Evolutionary conservation across 768 basidiomycete species (phyloP), one percentile per base, ranked within the genome.

Genomic region (Scleroderma citrinum): DNA sequence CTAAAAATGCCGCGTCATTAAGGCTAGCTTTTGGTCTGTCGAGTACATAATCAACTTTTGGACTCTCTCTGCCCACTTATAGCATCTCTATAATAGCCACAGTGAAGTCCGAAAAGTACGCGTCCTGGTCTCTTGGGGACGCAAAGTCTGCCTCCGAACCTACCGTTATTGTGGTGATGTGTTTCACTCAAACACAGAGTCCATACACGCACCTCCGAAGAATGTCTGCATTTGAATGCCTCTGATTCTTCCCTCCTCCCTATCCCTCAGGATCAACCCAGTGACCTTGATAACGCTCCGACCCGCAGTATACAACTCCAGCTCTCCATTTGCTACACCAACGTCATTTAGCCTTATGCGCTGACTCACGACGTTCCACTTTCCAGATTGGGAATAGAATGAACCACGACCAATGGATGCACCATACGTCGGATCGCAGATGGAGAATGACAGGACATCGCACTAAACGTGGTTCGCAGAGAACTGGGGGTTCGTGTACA

Each of bases 161-260:
- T 76, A 59, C 36, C 51, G 58, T 24, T 39, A 40, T 20, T 21
- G n/a, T 35, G 34, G 34, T 6, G 34, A 3, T 35, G 12, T 35
- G 4, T 14, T 48, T 56, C 62, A 67, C 76, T 51, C 76, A 65
- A 49, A 47, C 37, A 49, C 5, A 16, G 26, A 26, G 51, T 21
- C 17, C 41, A 43, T 29, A 44, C 30, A 66, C 70, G 52, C 59
- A 76, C 80, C 83, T 42, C 85, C 85, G 55, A 89, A 87, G 76
- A 87, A 87, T n/a, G 85, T 83, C 68, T 87, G 82, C 73, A 82
- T 64, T 59, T 80, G 80, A 49, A 85, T 77, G 19, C 87, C 86
- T 30, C 78, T 73, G 58, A 88, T 76, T 53, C 71, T 72, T 35
- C 80, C 78, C 1, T 67, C 64, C 23, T 60, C 63, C 49, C 68